Evolutionary conservation across 306 rosid species (phyloP).

Genomic region (Calophaca sinica): DNA sequence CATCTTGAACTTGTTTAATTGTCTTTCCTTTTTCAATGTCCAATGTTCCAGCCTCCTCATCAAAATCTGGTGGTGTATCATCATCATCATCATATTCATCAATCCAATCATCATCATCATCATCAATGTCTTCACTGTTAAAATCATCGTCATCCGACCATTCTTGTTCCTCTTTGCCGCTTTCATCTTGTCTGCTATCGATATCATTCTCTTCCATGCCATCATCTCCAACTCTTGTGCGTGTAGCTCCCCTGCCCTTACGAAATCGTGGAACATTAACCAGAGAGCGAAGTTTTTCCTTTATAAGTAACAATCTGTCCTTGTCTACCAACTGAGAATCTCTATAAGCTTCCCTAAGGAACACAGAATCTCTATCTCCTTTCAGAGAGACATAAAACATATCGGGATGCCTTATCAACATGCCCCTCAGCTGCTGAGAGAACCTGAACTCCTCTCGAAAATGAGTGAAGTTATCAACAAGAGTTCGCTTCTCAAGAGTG

Average conservation of each 20-base stretch:
- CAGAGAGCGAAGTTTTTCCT: constrained; percentile 80
- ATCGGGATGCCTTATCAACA: constrained; percentile 93
- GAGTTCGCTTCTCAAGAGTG: constrained; percentile 80
- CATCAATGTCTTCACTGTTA: constrained; percentile 34
- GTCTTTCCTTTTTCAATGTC: constrained; percentile 49
- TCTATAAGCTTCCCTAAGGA: constrained; percentile 86
- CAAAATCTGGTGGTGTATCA: constrained; percentile 77
- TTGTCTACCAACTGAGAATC: constrained; percentile 78
- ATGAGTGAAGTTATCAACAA: constrained; percentile 88
- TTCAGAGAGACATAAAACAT: constrained; percentile 88
- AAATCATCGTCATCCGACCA: constrained; percentile 66
- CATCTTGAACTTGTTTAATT: constrained; percentile 46
- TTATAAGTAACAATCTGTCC: constrained; percentile 75
- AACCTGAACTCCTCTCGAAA: constrained; percentile 91
- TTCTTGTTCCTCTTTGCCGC: constrained; percentile 55
- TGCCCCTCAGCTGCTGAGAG: constrained; percentile 87
- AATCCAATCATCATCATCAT: constrained; percentile 64
- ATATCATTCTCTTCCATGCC: constrained; percentile 46
- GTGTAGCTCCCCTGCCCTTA: constrained; percentile 52
- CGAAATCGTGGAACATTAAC: constrained; percentile 71
- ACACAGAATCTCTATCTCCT: constrained; percentile 88
- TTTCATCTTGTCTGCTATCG: constrained; percentile 50
- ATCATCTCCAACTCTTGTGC: constrained; percentile 49
- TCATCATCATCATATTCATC: constrained; percentile 75
- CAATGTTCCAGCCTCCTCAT: constrained; percentile 56